Evolutionary conservation across 345 rosid genomes (phyloP).

Genomic region (rapeseed (Brassica napus)): Da-Ae NC_063444.1:9025001-9025500

Average conservation of each 20-base stretch:
- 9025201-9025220: constrained; percentile 17
- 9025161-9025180: neutral
- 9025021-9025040: neutral
- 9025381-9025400: constrained; percentile 54
- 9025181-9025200: neutral
- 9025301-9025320: constrained; percentile 45
- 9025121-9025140: constrained; percentile 71
- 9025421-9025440: constrained; percentile 82
- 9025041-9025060: constrained; percentile 44
- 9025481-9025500: constrained; percentile 5
- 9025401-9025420: constrained; percentile 73
- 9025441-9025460: constrained; percentile 70
- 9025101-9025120: constrained; percentile 62
- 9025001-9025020: neutral
- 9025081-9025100: constrained; percentile 53
- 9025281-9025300: constrained; percentile 1
- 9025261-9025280: constrained; percentile 13
- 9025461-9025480: constrained; percentile 12
- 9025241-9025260: neutral
- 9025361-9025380: constrained; percentile 65
- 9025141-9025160: constrained; percentile 10
- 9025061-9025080: constrained; percentile 85
- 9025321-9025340: constrained; percentile 87
- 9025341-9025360: constrained; percentile 64
- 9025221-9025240: constrained; percentile 22